Conservation (phyloP, 495 filamentous ascomycete genomes). For the Aeminium ludgeri region DNA sequence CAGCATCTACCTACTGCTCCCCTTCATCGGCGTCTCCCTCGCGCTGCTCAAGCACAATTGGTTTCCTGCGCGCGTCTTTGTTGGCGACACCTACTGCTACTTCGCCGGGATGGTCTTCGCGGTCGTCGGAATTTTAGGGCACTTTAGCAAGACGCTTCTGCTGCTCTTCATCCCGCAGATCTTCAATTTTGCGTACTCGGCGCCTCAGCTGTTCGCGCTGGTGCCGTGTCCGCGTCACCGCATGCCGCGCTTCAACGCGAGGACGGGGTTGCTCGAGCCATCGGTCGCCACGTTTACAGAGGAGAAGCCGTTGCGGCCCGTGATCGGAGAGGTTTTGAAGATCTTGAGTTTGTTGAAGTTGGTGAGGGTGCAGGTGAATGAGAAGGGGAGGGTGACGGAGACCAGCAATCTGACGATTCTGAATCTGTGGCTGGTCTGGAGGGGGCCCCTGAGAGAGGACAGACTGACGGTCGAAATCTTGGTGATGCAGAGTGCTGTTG, state of each 20-base stretch:
- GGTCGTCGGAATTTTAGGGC: conserved; percentile 85
- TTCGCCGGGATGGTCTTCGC: conserved; percentile 98
- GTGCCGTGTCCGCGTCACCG: conserved; percentile 88
- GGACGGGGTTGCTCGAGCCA: conserved; percentile 67
- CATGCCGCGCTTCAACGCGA: conserved; percentile 69
- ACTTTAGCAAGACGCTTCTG: conserved; percentile 94
- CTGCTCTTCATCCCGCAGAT: conserved; percentile 85
- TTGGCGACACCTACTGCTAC: conserved; percentile 98
- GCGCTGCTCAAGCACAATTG: conserved; percentile 85
- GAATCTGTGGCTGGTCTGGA: conserved; percentile 93
- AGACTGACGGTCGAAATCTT: conserved; percentile 60
- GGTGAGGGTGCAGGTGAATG: conserved; percentile 44
- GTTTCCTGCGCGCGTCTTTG: conserved; percentile 90
- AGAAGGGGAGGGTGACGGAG: conserved; percentile 53
- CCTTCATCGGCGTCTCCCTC: conserved; percentile 79
- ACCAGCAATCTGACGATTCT: conserved; percentile 83
- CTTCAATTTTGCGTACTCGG: conserved; percentile 89
- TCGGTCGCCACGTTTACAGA: conserved; percentile 60
- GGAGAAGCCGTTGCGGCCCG: conserved; percentile 44
- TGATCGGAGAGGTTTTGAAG: conserved; percentile 43
- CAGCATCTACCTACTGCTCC: conserved; percentile 82
- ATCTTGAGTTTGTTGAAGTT: conserved; percentile 47
- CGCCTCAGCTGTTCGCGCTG: conserved; percentile 73
- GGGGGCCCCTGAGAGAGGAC: conserved; percentile 82
- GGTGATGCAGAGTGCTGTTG: conserved; percentile 51